Conservation (phyloP, 139 green algal genomes). For the Zygnema circumcarinatum region DNA sequence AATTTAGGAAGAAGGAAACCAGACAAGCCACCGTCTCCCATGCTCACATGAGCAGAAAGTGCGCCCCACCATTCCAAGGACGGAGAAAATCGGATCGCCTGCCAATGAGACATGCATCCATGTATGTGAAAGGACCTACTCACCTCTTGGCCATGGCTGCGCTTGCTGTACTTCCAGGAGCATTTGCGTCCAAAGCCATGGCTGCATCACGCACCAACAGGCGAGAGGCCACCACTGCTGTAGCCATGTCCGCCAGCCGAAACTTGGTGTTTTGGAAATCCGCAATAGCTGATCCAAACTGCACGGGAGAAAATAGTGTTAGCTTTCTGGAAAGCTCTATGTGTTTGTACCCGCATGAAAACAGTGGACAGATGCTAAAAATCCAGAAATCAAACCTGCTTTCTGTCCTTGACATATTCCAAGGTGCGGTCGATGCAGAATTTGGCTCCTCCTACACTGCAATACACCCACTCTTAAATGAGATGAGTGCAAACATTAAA, state of each 20-base stretch:
- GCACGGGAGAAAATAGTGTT: constrained; percentile 45
- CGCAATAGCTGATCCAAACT: constrained; percentile 73
- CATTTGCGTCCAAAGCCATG: constrained; percentile 64
- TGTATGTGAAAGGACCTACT: no score
- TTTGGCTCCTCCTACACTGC: constrained; percentile 75
- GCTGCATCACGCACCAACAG: constrained; percentile 72
- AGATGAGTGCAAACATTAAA: not conserved
- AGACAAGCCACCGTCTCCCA: not conserved
- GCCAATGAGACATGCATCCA: no score
- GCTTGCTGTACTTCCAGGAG: constrained; percentile 65
- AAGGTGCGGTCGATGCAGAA: constrained; percentile 74
- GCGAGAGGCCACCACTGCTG: constrained; percentile 70
- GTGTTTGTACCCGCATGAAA: not conserved
- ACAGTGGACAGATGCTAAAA: not conserved
- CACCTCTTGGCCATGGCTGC: constrained; percentile 82
- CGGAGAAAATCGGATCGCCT: no score
- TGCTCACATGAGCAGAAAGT: not conserved
- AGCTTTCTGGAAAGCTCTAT: constrained; percentile 1
- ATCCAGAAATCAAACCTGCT: constrained; percentile 39
- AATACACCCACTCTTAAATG: not conserved
- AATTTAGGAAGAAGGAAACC: not conserved
- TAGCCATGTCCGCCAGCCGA: constrained; percentile 83
- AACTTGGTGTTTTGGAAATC: constrained; percentile 80
- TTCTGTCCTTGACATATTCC: constrained; percentile 62
- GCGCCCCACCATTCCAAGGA: not conserved